Evolutionary conservation across 2,329 filamentous ascomycete species (phyloP), one percentile per base, ranked within the genome.

Genomic region (Trichoderma arundinaceum): DNA sequence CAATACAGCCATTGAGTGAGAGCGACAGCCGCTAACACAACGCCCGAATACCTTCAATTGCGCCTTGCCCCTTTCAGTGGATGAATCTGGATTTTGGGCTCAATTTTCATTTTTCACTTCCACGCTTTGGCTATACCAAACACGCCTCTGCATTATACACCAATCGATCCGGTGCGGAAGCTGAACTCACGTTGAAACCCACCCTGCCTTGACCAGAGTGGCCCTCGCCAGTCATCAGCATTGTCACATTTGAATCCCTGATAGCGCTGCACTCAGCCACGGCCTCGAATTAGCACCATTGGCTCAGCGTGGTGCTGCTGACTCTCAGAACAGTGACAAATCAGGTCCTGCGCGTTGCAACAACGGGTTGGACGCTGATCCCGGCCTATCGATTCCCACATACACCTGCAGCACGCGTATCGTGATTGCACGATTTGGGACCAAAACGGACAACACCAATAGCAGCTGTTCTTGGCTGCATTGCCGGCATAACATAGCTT

Each of bases 331-430:
- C 48, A 53, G 49, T 22, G 39, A 49, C 46, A 46, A 19, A 46
- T 28, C 59, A 38, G n/a, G 41, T 17, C 41, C 39, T 19, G 54
- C 54, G 54, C 38, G n/a, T 19, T 46, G 35, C 52, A 17, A 33
- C 51, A 17, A 54, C 35, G 17, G n/a, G n/a, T n/a, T n/a, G 35
- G 32, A 54, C n/a, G 49, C 57, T 51, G 57, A 60, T 60, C 44
- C 44, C 19, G 33, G 43, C 43, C 44, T 38, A 48, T 17, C 43
- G n/a, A 12, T 33, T 19, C 32, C 15, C 49, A 17, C 39, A 35
- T 35, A 46, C 59, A 28, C 46, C 49, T 54, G 59, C 48, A 46
- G 59, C 59, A 63, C 59, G 59, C 59, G 59, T 63, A 53, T 46
- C 49, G 38, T 53, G 59, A 17, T 41, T 46, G 59, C n/a, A 19